Evolutionary conservation across 202 grass and related monocot species (phyloP).

Genomic region (Schoenoplectus tabernaemontani): DNA sequence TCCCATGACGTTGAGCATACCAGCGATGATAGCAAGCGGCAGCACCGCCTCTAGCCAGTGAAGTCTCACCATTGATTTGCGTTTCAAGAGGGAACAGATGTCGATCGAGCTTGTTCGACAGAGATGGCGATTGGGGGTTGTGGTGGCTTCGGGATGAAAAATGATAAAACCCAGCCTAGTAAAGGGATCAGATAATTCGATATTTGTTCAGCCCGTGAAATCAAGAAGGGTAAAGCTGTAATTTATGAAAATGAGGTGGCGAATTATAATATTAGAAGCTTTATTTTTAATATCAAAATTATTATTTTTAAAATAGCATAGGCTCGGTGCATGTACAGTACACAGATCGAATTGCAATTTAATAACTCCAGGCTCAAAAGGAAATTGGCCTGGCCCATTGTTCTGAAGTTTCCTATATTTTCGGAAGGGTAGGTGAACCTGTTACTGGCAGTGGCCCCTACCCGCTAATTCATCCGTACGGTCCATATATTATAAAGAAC

Average conservation of each 20-base stretch:
- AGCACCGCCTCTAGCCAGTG: conserved; percentile 90
- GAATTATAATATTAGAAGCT: no score
- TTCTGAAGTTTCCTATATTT: neutral
- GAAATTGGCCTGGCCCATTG: neutral
- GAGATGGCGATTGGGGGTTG: no score
- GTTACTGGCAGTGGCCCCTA: neutral
- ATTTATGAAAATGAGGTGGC: neutral
- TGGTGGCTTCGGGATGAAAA: neutral
- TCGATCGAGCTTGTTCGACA: no score
- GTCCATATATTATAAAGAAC: neutral
- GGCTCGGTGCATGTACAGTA: no score
- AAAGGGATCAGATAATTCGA: neutral
- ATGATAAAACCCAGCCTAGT: neutral
- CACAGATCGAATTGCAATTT: no score
- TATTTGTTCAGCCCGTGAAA: neutral
- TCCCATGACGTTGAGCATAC: conserved; percentile 92
- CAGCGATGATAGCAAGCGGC: conserved; percentile 90
- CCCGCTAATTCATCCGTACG: neutral
- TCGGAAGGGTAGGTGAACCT: neutral
- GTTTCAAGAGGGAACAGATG: conserved; percentile 8
- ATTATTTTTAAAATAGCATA: no score
- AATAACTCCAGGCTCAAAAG: neutral
- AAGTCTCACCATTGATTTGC: conserved; percentile 47
- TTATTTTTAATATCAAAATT: no score
- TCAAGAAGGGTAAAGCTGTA: no score